Conservation (phyloP, 169 alveolate genomes). For the Eimeria necatrix region DNA sequence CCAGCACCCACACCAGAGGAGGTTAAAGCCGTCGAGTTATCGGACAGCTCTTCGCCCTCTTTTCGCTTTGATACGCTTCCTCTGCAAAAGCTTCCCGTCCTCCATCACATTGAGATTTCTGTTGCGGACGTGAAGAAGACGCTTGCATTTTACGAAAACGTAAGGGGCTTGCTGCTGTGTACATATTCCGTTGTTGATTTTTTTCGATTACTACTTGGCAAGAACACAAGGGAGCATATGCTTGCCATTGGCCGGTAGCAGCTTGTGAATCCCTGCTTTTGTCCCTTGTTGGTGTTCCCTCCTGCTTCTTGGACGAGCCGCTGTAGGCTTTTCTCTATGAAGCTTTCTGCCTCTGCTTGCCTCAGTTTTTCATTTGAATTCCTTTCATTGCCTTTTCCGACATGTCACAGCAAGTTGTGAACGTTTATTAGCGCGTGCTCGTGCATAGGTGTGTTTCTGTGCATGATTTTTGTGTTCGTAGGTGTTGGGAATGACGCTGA, state of each 20-base stretch:
- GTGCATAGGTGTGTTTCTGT: too few relatives aligned
- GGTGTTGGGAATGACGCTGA: conserved; percentile 68
- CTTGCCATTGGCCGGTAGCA: not conserved
- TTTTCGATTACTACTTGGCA: not conserved
- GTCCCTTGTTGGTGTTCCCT: not conserved
- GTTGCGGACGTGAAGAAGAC: not conserved
- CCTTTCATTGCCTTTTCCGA: too few relatives aligned
- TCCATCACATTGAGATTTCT: conserved; percentile 60
- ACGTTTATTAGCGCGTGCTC: too few relatives aligned
- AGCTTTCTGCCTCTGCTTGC: too few relatives aligned
- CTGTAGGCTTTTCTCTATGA: too few relatives aligned
- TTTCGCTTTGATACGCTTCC: conserved; percentile 50
- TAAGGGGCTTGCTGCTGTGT: not conserved
- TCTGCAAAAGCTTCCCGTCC: not conserved
- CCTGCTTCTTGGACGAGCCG: too few relatives aligned
- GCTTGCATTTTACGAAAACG: conserved; percentile 53
- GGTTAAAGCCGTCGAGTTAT: conserved; percentile 2
- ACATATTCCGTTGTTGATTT: not conserved
- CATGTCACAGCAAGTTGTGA: too few relatives aligned
- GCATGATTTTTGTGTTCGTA: not conserved
- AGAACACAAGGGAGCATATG: not conserved
- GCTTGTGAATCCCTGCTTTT: not conserved
- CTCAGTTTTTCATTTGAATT: too few relatives aligned
- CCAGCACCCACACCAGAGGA: conserved; percentile 33
- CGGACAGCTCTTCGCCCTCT: not conserved